phyloP scores from a whole-genome alignment of 768 basidiomycete genomes.

The Boletus eberwhitei region DNA sequence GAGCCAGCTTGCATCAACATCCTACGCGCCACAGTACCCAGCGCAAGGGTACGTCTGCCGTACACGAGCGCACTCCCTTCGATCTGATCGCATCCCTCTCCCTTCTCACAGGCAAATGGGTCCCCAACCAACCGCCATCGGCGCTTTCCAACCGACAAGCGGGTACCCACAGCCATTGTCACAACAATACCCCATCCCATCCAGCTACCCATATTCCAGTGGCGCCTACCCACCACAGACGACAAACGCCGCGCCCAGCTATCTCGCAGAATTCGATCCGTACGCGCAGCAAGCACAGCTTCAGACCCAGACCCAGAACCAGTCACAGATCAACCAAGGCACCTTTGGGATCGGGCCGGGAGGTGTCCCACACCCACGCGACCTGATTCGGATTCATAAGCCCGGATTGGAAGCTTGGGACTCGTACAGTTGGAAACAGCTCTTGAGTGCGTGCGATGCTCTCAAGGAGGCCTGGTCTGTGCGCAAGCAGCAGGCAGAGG shows the following conservation, averaged over 20 bases:
- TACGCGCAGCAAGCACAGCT: conserved; percentile 22
- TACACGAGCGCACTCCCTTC: neutral
- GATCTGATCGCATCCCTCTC: neutral
- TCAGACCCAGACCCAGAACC: neutral
- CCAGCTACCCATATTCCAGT: conserved; percentile 28
- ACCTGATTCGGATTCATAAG: conserved; percentile 65
- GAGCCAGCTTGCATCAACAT: conserved; percentile 21
- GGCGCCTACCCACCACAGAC: conserved; percentile 27
- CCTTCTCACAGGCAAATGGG: conserved; percentile 23
- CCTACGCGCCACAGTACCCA: conserved; percentile 25
- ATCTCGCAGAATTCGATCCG: conserved; percentile 42
- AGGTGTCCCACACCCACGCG: conserved; percentile 56
- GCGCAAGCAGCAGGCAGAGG: conserved; percentile 54
- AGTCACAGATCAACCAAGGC: conserved; percentile 1
- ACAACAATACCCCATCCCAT: conserved; percentile 40
- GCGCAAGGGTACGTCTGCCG: conserved; percentile 16
- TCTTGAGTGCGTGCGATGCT: conserved; percentile 56
- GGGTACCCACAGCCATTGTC: conserved; percentile 39
- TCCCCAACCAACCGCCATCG: conserved; percentile 30
- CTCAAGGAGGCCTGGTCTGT: conserved; percentile 65
- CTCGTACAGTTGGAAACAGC: conserved; percentile 66
- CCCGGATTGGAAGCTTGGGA: conserved; percentile 72
- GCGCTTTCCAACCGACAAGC: conserved; percentile 48
- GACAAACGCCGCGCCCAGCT: conserved; percentile 14
- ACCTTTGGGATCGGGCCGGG: conserved; percentile 23